A percentile compares a stretch with the other conserved stretches of the same genome.
These are phyloP conservation scores for Aspergillus fructus DNA, from an alignment of 2,329 filamentous ascomycete genomes.

Conservation along the genomic window DNA sequence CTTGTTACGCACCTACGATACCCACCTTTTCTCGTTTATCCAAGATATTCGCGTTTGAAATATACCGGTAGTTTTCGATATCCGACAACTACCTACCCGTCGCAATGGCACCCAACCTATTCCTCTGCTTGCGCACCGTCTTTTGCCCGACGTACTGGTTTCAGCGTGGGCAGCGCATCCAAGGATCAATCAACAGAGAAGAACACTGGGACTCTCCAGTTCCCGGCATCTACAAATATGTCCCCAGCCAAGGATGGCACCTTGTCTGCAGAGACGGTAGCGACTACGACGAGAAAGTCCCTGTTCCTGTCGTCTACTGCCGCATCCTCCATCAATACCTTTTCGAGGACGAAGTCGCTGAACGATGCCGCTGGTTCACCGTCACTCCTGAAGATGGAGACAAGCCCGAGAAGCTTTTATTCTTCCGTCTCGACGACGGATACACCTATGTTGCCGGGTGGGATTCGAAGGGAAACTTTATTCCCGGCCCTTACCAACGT, in stretches of 20 bases:
- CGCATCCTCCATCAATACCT: conserved; percentile 51
- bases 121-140: conserved; percentile 49
- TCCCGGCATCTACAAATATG: conserved; percentile 51
- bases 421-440: conserved; percentile 52
- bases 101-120: conserved; percentile 52
- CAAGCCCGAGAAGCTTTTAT: conserved; percentile 41
- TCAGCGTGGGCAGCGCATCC: conserved; percentile 37
- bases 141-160: conserved; percentile 54
- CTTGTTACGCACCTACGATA: conserved; percentile 9
- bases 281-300: conserved; percentile 34
- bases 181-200: conserved; percentile 41
- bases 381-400: conserved; percentile 40
- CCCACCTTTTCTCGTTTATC: conserved; percentile 5
- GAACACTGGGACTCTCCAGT: conserved; percentile 51
- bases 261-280: conserved; percentile 43
- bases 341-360: conserved; percentile 48
- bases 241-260: conserved; percentile 52
- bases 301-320: conserved; percentile 46
- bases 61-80: conserved; percentile 2
- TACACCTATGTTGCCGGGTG: conserved; percentile 52
- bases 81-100: conserved; percentile 1
- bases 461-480: conserved; percentile 51
- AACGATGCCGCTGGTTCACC: conserved; percentile 45
- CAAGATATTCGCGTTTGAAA: conserved; percentile 1
- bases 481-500: conserved; percentile 51